Evolutionary conservation across 345 rosid genomes (phyloP).

Genomic region (Eucalyptus regnans): DNA sequence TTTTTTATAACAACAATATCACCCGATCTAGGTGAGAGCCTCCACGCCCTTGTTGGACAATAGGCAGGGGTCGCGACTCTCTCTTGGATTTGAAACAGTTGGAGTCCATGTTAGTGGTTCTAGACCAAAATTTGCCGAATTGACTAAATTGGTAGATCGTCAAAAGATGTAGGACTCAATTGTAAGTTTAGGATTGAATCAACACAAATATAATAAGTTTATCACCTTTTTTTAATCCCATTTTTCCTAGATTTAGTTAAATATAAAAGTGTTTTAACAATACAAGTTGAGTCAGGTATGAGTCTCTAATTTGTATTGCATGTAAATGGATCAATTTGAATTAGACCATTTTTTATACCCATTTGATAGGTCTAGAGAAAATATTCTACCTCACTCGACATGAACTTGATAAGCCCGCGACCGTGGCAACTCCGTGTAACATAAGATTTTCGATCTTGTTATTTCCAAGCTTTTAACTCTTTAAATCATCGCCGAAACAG

Average conservation of each 20-base stretch:
- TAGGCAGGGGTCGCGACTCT: accelerated
- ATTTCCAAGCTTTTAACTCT: background rate
- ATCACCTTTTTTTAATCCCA: accelerated
- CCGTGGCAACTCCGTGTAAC: background rate
- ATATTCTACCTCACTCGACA: background rate
- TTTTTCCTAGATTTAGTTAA: no score
- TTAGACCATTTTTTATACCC: no score
- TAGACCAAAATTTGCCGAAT: accelerated
- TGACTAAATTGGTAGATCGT: no score
- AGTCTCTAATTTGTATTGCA: background rate
- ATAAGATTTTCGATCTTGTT: background rate
- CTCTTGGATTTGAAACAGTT: accelerated
- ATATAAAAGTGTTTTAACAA: no score
- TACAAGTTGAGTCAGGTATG: accelerated
- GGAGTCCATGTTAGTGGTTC: background rate
- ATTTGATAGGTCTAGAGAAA: background rate
- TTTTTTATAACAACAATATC: no score
- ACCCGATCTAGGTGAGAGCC: no score
- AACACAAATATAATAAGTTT: accelerated
- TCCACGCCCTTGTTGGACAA: no score
- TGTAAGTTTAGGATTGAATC: accelerated
- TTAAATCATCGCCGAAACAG: background rate
- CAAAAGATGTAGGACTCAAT: accelerated
- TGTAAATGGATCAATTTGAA: no score
- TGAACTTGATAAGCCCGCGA: background rate